A percentile compares a stretch with the other conserved stretches of the same genome.
phyloP scores from a whole-genome alignment of 345 rosid genomes.

The Rhodamnia argentea region DNA sequence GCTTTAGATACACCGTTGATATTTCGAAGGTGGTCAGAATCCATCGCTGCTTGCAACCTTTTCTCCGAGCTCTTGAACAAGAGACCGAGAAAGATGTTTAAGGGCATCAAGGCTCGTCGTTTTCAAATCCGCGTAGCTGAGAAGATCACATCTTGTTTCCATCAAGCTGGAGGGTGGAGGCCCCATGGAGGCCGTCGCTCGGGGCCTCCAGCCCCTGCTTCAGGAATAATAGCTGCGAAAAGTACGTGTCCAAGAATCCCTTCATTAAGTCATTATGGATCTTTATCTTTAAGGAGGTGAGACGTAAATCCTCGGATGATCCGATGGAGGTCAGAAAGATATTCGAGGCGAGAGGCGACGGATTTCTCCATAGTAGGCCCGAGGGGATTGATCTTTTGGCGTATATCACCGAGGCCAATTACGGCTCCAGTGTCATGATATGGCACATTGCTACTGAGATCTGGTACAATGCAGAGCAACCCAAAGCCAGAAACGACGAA shows the following conservation, averaged over 20 bases:
- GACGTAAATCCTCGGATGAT: too few species aligned
- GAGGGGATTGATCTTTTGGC: accelerated
- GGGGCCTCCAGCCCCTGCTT: too few species aligned
- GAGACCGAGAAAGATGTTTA: not conserved
- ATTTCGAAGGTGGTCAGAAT: not conserved
- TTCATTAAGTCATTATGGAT: too few species aligned
- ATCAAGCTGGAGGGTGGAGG: not conserved
- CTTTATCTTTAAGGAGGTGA: not conserved
- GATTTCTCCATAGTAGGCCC: not conserved
- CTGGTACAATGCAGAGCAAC: not conserved
- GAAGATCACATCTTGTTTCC: not conserved
- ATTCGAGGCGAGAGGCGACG: not conserved
- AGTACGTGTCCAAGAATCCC: too few species aligned
- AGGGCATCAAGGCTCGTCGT: not conserved
- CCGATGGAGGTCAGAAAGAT: too few species aligned
- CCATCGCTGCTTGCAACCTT: not conserved
- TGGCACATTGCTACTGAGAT: not conserved
- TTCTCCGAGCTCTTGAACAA: not conserved
- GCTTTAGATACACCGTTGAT: not conserved
- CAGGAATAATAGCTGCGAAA: too few species aligned
- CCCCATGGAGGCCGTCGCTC: too few species aligned
- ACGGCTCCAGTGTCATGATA: accelerated
- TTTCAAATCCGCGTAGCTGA: not conserved
- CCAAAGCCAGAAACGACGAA: not conserved
- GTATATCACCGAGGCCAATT: not conserved